Conservation (phyloP, 257 asterid species). For the Penstemon davidsonii region DNA sequence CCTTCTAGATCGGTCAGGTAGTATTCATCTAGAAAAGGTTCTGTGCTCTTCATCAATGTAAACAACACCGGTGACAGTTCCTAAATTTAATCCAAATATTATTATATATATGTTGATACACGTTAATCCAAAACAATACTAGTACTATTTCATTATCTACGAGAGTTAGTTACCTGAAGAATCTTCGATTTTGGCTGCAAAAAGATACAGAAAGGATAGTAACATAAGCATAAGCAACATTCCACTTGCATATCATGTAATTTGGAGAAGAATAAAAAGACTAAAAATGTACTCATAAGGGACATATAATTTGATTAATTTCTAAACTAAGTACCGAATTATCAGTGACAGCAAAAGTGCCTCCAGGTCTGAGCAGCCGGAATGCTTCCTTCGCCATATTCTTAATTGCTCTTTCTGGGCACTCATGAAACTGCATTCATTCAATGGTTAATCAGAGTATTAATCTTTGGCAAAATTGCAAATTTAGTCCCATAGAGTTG, state of each 20-base stretch:
- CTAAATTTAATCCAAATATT: conserved; percentile 34
- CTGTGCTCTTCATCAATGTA: conserved; percentile 94
- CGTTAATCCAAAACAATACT: too few species aligned
- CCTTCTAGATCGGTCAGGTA: conserved; percentile 80
- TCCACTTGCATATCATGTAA: conserved; percentile 1
- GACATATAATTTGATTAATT: neutral
- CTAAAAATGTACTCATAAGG: neutral
- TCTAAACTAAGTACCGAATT: conserved; percentile 60
- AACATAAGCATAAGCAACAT: conserved; percentile 21
- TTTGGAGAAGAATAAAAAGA: neutral
- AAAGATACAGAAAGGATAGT: conserved; percentile 25
- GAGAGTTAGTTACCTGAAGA: conserved; percentile 63
- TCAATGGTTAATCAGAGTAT: neutral
- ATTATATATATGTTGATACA: too few species aligned
- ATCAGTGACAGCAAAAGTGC: conserved; percentile 83
- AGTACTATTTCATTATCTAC: neutral
- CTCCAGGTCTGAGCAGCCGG: conserved; percentile 86
- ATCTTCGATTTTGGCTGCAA: conserved; percentile 95
- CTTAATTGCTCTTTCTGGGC: conserved; percentile 85
- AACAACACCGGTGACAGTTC: conserved; percentile 84
- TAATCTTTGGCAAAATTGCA: too few species aligned
- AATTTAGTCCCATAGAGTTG: too few species aligned
- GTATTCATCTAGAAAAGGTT: conserved; percentile 87
- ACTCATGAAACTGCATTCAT: conserved; percentile 75
- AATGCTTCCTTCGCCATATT: conserved; percentile 74